These are phyloP conservation scores for Colletotrichum tropicale DNA, from an alignment of 2,329 filamentous ascomycete genomes.

Conservation along the genomic window DNA sequence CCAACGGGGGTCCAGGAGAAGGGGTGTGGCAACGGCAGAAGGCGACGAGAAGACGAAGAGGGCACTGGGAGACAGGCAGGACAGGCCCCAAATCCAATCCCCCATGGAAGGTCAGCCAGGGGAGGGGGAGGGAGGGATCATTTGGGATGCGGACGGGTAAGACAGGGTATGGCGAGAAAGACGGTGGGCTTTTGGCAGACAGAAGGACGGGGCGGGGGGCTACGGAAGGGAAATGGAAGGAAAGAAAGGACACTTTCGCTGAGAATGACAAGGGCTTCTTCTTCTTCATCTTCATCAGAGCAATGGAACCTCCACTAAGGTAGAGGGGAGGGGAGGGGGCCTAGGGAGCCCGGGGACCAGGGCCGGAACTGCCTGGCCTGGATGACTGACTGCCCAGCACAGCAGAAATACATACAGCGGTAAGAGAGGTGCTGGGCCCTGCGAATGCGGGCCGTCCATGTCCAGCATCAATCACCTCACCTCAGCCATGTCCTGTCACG, in stretches of 20 bases:
- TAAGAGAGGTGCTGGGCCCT: neutral
- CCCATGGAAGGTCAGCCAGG: neutral
- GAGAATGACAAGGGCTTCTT: neutral
- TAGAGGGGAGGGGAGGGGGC: no score
- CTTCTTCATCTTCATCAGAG: neutral
- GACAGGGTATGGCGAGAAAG: neutral
- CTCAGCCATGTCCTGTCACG: neutral
- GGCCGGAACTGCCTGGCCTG: neutral
- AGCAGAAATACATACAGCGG: neutral
- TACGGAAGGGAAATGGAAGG: neutral
- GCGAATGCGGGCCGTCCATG: neutral
- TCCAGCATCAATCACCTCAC: neutral
- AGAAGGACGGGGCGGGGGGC: neutral
- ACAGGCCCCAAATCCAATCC: neutral
- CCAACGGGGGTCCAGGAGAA: slow-evolving; percentile 1
- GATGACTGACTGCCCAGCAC: neutral
- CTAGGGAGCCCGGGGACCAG: neutral
- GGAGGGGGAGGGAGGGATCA: neutral
- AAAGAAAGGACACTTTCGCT: neutral
- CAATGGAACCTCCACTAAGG: no score
- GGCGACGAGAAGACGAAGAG: neutral
- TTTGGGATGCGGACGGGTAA: neutral
- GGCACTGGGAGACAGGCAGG: neutral
- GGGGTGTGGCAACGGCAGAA: slow-evolving; percentile 14
- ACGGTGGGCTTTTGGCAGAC: neutral